Evolutionary conservation across 805 yeast species (phyloP).

Genomic region (Scheffersomyces coipomensis): DNA sequence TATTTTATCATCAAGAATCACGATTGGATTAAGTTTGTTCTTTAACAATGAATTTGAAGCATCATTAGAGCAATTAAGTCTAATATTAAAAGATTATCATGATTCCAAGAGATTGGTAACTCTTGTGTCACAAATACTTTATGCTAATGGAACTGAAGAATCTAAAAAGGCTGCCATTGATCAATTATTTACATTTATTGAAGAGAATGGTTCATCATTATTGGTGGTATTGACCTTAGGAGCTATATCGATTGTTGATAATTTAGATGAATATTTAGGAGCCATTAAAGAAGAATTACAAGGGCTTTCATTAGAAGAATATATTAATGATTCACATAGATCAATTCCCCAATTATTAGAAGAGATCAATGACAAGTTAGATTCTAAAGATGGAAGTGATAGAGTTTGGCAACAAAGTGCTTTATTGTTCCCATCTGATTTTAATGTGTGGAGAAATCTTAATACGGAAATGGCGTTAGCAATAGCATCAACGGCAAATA

Average conservation of each 20-base stretch:
- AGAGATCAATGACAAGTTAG: slow-evolving; percentile 46
- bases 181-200: slow-evolving; percentile 69
- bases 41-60: slow-evolving; percentile 61
- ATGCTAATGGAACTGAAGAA: slow-evolving; percentile 72
- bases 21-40: slow-evolving; percentile 70
- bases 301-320: slow-evolving; percentile 44
- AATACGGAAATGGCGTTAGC: slow-evolving; percentile 54
- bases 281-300: slow-evolving; percentile 68
- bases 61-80: slow-evolving; percentile 66
- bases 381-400: slow-evolving; percentile 13
- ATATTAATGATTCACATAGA: slow-evolving; percentile 49
- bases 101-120: slow-evolving; percentile 68
- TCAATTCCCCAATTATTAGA: slow-evolving; percentile 59
- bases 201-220: slow-evolving; percentile 62
- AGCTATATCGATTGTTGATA: slow-evolving; percentile 69
- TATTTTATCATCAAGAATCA: slow-evolving; percentile 59
- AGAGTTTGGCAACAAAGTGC: slow-evolving; percentile 67
- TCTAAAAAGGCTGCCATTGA: slow-evolving; percentile 82
- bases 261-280: slow-evolving; percentile 55
- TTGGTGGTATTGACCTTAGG: slow-evolving; percentile 73
- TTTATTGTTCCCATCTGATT: slow-evolving; percentile 69
- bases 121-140: slow-evolving; percentile 74
- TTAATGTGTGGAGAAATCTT: slow-evolving; percentile 67
- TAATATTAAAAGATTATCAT: slow-evolving; percentile 51
- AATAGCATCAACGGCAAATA: slow-evolving; percentile 52